phyloP scores from a whole-genome alignment of 495 filamentous ascomycete genomes.

The Penicillium paradoxum region DNA sequence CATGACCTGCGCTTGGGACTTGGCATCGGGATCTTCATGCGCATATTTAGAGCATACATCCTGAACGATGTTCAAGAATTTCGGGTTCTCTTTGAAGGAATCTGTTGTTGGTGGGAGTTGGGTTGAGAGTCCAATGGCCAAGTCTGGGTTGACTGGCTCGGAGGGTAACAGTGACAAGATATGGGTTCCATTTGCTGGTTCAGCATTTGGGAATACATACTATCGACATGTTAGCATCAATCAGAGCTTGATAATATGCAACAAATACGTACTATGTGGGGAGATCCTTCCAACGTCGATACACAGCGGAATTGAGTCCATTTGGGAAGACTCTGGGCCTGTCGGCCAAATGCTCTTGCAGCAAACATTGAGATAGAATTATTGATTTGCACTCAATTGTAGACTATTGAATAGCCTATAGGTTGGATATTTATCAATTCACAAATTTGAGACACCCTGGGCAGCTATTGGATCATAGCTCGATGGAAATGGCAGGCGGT shows the following conservation, averaged over 20 bases:
- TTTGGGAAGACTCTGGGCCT: constrained; percentile 11
- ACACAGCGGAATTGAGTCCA: constrained; percentile 36
- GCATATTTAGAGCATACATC: constrained; percentile 67
- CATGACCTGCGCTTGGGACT: constrained; percentile 72
- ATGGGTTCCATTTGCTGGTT: constrained; percentile 37
- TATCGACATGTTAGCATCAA: constrained; percentile 32
- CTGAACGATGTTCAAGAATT: constrained; percentile 72
- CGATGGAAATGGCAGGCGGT: constrained; percentile 17
- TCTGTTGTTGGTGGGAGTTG: constrained; percentile 70
- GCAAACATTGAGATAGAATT: constrained; percentile 24
- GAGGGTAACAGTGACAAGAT: constrained; percentile 74
- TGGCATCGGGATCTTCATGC: constrained; percentile 62
- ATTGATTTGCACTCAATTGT: not conserved
- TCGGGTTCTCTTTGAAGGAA: constrained; percentile 70
- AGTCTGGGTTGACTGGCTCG: constrained; percentile 57
- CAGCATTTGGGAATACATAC: constrained; percentile 64
- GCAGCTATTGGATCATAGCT: constrained; percentile 10
- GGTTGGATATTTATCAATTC: not conserved
- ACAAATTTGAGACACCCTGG: no score
- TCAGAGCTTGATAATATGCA: not conserved
- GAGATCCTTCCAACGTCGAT: constrained; percentile 51
- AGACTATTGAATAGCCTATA: not conserved
- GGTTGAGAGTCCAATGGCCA: constrained; percentile 73
- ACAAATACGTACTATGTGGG: constrained; percentile 46
- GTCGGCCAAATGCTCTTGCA: constrained; percentile 17